Evolutionary conservation across 768 basidiomycete genomes (phyloP), one percentile per base, ranked within the genome.

Genomic region (Exidia glandulosa): DNA sequence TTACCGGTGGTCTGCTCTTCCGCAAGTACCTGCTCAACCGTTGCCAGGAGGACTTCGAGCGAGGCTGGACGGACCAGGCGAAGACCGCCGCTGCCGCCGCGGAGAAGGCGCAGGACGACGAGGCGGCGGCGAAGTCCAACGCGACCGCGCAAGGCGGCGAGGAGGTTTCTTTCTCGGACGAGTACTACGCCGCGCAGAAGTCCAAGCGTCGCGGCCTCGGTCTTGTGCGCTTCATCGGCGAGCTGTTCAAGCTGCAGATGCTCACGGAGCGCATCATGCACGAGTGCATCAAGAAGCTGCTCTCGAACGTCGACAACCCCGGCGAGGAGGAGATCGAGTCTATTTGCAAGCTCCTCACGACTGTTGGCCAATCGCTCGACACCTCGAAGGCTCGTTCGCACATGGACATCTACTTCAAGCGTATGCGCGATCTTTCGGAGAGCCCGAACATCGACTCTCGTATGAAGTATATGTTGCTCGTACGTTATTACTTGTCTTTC

Each of bases 231-330:
- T 94, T 99, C 76, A 97, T 98, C 63, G 94, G 95, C 63, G 95
- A 99, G 75, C 78, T 98, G 59, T 99, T 93, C 86, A 97, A 97
- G 76, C 78, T 99, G n/a, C 89, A 91, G 75, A 96, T 97, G 93
- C 78, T 98, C 59, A 94, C 93, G 55, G 92, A 94, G 76, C 87
- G 92, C 65, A 95, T 98, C 76, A 99, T 98, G 90, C 90, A 94
- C 77, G 90, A 93, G 73, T 99, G 95, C 78, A 86, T 97, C 70
- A 92, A 93, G 82, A 94, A 95, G 75, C 81, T 97, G 13, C 78
- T 98, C 14, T 83, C 87, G 59, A 97, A 99, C 69, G 87, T 95
- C 60, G 86, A 92, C 65, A 90, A 91, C 67, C 96, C 94, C 0
- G 94, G 97, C 68, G 95, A 98, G 74, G 95, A 97, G 75, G 94